These are phyloP conservation scores for Clarkia xantiana DNA, from an alignment of 345 rosid genomes.

Conservation along the genomic window DNA sequence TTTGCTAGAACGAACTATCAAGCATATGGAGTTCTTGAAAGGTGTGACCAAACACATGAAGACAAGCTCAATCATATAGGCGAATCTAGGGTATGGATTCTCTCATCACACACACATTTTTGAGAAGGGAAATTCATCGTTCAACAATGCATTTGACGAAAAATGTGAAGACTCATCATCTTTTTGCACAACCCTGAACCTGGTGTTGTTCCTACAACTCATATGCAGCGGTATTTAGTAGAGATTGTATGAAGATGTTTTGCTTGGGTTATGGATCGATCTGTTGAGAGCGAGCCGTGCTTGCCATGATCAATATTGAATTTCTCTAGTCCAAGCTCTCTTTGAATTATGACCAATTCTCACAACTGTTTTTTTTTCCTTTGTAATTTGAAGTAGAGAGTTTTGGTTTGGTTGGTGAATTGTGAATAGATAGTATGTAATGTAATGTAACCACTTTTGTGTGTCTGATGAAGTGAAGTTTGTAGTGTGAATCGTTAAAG, in stretches of 20 bases:
- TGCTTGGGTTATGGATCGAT: slow-evolving; percentile 12
- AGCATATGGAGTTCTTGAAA: slow-evolving; percentile 98
- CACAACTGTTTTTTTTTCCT: too few relatives aligned
- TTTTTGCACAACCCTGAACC: slow-evolving; percentile 28
- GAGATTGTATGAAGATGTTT: slow-evolving; percentile 12
- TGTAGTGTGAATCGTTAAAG: too few relatives aligned
- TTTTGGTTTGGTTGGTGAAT: too few relatives aligned
- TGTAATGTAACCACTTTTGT: too few relatives aligned
- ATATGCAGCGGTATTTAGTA: slow-evolving; percentile 36
- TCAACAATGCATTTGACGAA: slow-evolving; percentile 31
- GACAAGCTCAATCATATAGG: slow-evolving; percentile 73
- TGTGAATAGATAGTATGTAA: too few relatives aligned
- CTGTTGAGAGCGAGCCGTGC: slow-evolving; percentile 44
- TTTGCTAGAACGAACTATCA: slow-evolving; percentile 79
- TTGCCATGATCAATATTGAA: slow-evolving; percentile 53
- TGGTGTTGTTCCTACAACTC: slow-evolving; percentile 37
- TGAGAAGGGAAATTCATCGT: slow-evolving; percentile 37
- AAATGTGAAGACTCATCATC: slow-evolving; percentile 24
- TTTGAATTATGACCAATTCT: too few relatives aligned
- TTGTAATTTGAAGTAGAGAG: too few relatives aligned
- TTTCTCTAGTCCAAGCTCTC: slow-evolving; percentile 1
- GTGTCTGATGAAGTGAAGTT: too few relatives aligned
- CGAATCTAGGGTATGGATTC: slow-evolving; percentile 52
- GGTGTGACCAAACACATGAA: slow-evolving; percentile 83
- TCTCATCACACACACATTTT: slow-evolving; percentile 12